Percentiles rank a stretch among this genome's conserved stretches.
phyloP scores from a whole-genome alignment of 2,329 filamentous ascomycete species.

The Fusarium falciforme region DNA sequence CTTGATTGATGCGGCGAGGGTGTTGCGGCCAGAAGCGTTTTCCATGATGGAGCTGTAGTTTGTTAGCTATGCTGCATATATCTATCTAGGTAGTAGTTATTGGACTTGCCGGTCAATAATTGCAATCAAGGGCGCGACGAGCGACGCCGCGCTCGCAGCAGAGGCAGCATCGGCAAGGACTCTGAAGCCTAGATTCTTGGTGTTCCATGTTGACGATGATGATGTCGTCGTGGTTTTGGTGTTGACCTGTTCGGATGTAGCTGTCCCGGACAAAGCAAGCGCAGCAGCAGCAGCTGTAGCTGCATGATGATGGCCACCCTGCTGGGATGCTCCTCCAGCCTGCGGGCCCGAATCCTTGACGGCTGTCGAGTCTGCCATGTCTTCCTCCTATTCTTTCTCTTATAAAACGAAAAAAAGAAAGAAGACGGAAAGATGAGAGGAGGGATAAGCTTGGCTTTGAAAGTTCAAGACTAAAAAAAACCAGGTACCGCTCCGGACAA shows the following conservation, averaged over 20 bases:
- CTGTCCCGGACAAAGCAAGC: conserved; percentile 36
- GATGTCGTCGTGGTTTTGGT: not conserved
- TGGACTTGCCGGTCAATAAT: conserved; percentile 82
- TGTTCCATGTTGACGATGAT: conserved; percentile 71
- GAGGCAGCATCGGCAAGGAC: conserved; percentile 75
- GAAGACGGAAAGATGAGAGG: not conserved
- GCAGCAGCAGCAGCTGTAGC: conserved; percentile 1
- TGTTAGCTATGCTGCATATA: conserved; percentile 4
- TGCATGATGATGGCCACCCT: not conserved
- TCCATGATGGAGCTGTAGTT: conserved; percentile 77
- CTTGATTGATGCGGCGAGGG: conserved; percentile 69
- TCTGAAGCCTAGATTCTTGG: conserved; percentile 74
- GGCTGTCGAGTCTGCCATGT: not conserved
- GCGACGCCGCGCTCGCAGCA: conserved; percentile 76
- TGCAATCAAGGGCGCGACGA: conserved; percentile 86
- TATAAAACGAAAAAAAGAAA: not conserved
- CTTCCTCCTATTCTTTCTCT: too few species aligned
- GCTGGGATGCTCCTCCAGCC: conserved; percentile 16
- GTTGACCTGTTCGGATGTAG: conserved; percentile 27
- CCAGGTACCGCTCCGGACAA: not conserved
- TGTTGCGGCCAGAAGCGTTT: conserved; percentile 77
- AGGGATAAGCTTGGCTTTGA: not conserved
- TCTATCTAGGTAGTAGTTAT: too few species aligned
- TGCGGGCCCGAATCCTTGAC: conserved; percentile 16
- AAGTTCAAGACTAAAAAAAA: not conserved